These are phyloP conservation scores for Biscogniauxia mediterranea DNA, from an alignment of 2,329 filamentous ascomycete genomes.

Conservation along the genomic window DNA sequence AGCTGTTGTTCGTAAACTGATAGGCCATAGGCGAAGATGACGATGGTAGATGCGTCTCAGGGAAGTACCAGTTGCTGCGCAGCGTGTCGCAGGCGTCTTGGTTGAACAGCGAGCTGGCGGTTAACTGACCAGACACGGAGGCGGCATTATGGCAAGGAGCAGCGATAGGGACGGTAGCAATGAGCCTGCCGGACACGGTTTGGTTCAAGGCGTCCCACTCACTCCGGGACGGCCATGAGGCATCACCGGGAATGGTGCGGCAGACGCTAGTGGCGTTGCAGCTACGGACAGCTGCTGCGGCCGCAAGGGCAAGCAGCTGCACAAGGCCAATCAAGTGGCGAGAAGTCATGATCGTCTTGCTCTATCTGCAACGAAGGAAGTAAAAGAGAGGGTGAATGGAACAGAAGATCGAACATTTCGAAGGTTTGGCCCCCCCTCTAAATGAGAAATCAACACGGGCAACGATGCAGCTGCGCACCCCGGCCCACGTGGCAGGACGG, in stretches of 20 bases:
- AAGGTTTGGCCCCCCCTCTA: background rate
- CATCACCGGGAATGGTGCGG: slow-evolving; percentile 50
- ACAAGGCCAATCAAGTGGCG: background rate
- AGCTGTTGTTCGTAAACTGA: slow-evolving; percentile 23
- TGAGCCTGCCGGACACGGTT: slow-evolving; percentile 48
- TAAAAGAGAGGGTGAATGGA: background rate
- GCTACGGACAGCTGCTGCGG: background rate
- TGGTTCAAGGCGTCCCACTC: slow-evolving; percentile 52
- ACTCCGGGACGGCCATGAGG: slow-evolving; percentile 47
- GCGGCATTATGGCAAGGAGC: slow-evolving; percentile 46
- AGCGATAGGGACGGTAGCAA: slow-evolving; percentile 52
- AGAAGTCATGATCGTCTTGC: background rate
- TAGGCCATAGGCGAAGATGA: slow-evolving; percentile 27
- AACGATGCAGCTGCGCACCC: background rate
- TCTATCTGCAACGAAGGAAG: background rate
- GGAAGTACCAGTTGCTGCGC: slow-evolving; percentile 13
- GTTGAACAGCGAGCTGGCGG: slow-evolving; percentile 40
- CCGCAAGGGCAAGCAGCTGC: background rate
- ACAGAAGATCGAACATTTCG: background rate
- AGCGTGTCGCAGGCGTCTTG: slow-evolving; percentile 22
- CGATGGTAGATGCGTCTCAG: slow-evolving; percentile 9
- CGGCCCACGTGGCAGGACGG: background rate
- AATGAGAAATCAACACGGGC: background rate
- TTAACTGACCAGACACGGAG: background rate
- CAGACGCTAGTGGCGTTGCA: slow-evolving; percentile 27